These are phyloP conservation scores for Eruca vesicaria DNA, from an alignment of 441 rosid genomes.

Conservation along the genomic window DNA sequence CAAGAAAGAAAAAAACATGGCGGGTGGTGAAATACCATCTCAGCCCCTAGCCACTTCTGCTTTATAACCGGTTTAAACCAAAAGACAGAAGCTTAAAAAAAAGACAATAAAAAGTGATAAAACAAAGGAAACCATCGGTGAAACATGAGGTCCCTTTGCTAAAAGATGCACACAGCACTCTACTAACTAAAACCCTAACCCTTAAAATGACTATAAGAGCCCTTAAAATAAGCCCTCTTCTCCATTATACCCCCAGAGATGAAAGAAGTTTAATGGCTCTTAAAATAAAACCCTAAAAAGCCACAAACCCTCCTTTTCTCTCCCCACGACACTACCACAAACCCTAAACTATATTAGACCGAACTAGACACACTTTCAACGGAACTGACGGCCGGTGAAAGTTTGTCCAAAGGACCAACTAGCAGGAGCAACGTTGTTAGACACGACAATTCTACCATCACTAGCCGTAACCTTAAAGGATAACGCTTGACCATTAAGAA, in stretches of 20 bases:
- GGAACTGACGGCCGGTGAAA: constrained; percentile 74
- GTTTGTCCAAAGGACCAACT: constrained; percentile 78
- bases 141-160: background rate
- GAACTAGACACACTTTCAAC: constrained; percentile 23
- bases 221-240: background rate
- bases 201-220: background rate
- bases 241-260: background rate
- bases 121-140: constrained; percentile 10
- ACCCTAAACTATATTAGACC: background rate
- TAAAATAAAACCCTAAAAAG: background rate
- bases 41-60: background rate
- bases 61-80: background rate
- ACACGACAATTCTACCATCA: constrained; percentile 51
- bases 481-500: constrained; percentile 63
- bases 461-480: constrained; percentile 69
- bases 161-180: background rate
- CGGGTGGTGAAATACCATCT: background rate
- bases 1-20: background rate
- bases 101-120: constrained; percentile 7
- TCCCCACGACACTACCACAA: background rate
- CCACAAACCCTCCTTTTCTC: background rate
- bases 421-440: constrained; percentile 58
- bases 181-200: background rate
- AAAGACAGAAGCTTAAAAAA: background rate
- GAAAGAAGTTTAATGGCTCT: background rate